Evolutionary conservation across 345 rosid species (phyloP).

Genomic region (Adansonia digitata): DNA sequence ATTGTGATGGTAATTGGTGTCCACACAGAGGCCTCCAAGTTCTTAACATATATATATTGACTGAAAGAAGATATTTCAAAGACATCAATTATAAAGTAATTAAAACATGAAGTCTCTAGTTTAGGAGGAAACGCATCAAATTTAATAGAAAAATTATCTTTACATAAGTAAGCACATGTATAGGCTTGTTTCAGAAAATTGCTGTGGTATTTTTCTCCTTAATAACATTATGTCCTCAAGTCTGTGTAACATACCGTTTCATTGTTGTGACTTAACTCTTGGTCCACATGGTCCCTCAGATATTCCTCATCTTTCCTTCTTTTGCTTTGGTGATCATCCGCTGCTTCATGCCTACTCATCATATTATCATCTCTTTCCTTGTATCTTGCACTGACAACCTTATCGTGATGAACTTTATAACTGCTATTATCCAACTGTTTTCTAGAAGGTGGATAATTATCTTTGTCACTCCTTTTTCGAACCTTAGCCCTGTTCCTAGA

Average conservation of each 20-base stretch:
- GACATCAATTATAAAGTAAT: background rate
- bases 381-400: conserved; percentile 43
- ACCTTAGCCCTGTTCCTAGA: conserved; percentile 68
- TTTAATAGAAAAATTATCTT: conserved; percentile 12
- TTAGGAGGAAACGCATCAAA: conserved; percentile 11
- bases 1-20: background rate
- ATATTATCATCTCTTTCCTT: conserved; percentile 57
- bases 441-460: conserved; percentile 54
- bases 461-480: conserved; percentile 63
- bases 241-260: conserved; percentile 65
- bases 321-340: conserved; percentile 70
- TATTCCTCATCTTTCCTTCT: conserved; percentile 77
- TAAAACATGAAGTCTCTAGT: conserved; percentile 5
- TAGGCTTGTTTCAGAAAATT: conserved; percentile 16
- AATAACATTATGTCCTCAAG: conserved; percentile 21
- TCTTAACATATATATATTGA: background rate
- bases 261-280: conserved; percentile 52
- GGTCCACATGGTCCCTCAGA: conserved; percentile 51
- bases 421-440: conserved; percentile 71
- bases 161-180: conserved; percentile 5
- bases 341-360: conserved; percentile 50
- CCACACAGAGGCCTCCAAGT: background rate
- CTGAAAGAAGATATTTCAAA: background rate
- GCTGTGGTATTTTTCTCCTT: background rate
- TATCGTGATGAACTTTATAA: conserved; percentile 48